Evolutionary conservation across 169 alveolate genomes (phyloP).

Genomic region (Toxoplasma gondii): DNA sequence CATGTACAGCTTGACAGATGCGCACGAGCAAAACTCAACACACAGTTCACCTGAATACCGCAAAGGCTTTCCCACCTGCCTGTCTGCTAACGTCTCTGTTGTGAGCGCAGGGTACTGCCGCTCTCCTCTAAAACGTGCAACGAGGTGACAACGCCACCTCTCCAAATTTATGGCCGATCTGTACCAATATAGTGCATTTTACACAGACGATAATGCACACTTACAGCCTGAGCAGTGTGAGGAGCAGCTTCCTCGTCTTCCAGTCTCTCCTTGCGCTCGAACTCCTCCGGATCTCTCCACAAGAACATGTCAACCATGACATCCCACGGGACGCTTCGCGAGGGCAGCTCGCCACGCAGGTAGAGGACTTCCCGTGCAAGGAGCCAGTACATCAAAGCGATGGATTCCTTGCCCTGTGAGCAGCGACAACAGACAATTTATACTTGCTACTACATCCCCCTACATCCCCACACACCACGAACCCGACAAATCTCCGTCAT

Average conservation of each 20-base stretch:
- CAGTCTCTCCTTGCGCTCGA: constrained; percentile 68
- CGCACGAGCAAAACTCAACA: not conserved
- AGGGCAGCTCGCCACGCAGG: constrained; percentile 91
- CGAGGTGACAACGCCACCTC: too few relatives aligned
- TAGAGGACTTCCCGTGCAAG: constrained; percentile 98
- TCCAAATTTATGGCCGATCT: too few relatives aligned
- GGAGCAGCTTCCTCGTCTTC: constrained; percentile 64
- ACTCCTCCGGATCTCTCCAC: constrained; percentile 77
- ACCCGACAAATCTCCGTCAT: too few relatives aligned
- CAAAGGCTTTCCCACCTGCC: not conserved
- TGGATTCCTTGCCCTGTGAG: constrained; percentile 90
- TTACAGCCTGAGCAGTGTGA: constrained; percentile 51
- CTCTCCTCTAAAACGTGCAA: too few relatives aligned
- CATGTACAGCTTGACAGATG: too few relatives aligned
- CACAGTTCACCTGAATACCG: not conserved
- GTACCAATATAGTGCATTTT: too few relatives aligned
- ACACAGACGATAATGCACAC: not conserved
- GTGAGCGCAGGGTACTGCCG: not conserved
- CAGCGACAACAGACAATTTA: not conserved
- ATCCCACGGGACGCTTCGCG: constrained; percentile 74
- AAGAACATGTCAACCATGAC: constrained; percentile 80
- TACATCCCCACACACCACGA: too few relatives aligned
- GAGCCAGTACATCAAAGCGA: constrained; percentile 98
- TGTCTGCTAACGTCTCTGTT: not conserved
- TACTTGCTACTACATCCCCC: not conserved